Evolutionary conservation across 371 early-diverging fungal species (phyloP).

Genomic region (Mucor racemosus): DNA sequence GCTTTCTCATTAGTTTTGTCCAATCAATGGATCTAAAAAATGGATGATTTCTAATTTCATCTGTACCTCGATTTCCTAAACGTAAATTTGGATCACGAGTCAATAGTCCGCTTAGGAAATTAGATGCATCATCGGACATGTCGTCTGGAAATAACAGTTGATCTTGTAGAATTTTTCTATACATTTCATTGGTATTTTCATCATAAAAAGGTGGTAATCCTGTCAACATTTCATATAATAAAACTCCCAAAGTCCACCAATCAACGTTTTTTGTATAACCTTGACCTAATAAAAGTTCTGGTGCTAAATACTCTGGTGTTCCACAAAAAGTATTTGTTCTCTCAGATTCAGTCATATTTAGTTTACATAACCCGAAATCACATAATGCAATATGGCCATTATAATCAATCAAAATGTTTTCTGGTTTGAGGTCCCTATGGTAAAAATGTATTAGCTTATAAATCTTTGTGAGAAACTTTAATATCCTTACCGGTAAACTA

Average conservation of each 20-base stretch:
- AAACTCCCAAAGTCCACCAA: conserved; percentile 98
- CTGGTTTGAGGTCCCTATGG: conserved; percentile 84
- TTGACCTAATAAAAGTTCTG: conserved; percentile 91
- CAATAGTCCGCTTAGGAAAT: conserved; percentile 77
- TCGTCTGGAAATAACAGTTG: conserved; percentile 87
- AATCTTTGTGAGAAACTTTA: too few species aligned
- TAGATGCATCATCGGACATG: conserved; percentile 74
- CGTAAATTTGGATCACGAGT: conserved; percentile 85
- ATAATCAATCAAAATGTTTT: conserved; percentile 95
- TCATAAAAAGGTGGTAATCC: conserved; percentile 96
- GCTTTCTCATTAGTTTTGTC: conserved; percentile 81
- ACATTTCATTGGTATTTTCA: conserved; percentile 96
- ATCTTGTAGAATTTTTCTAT: conserved; percentile 88
- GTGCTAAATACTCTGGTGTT: conserved; percentile 99
- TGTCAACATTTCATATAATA: conserved; percentile 95
- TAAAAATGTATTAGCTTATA: not conserved
- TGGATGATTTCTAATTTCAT: conserved; percentile 88
- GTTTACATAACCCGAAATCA: conserved; percentile 98
- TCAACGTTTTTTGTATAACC: conserved; percentile 96
- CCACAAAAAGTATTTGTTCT: conserved; percentile 98
- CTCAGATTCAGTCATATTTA: conserved; percentile 92
- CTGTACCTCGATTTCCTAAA: conserved; percentile 85
- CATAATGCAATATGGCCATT: conserved; percentile 97
- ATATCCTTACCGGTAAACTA: conserved; percentile 73
- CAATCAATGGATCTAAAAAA: conserved; percentile 96